Percentiles rank a stretch among this genome's conserved stretches.
phyloP scores from a whole-genome alignment of 441 rosid genomes.

The Brassica balearica region DNA sequence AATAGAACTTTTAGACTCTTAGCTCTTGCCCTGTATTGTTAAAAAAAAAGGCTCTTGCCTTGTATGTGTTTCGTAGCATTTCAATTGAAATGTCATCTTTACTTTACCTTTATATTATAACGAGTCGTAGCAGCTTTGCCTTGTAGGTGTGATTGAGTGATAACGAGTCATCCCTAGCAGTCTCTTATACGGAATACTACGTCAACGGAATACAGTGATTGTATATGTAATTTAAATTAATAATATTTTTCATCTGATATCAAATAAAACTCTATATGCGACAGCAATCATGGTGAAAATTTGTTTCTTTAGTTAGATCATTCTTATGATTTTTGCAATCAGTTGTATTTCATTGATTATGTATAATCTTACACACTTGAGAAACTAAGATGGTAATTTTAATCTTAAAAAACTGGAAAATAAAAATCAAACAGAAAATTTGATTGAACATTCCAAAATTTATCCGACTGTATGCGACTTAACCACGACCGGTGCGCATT shows the following conservation, averaged over 20 bases:
- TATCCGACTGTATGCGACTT: not conserved
- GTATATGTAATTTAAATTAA: too few species aligned
- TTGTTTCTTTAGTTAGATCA: not conserved
- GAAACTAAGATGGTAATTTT: not conserved
- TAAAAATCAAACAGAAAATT: not conserved
- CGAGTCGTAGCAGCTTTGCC: conserved; percentile 1
- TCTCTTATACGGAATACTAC: not conserved
- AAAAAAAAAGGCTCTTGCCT: not conserved
- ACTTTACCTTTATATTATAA: not conserved
- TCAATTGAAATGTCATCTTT: not conserved
- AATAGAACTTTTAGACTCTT: not conserved
- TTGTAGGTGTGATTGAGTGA: conserved; percentile 23
- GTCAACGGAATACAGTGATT: not conserved
- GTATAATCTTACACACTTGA: not conserved
- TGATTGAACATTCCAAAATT: not conserved
- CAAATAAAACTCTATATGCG: not conserved
- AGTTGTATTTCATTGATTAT: not conserved
- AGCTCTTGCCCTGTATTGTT: not conserved
- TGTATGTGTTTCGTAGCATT: conserved; percentile 16
- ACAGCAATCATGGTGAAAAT: not conserved
- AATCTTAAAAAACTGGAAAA: not conserved
- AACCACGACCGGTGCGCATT: not conserved
- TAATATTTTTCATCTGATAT: not conserved
- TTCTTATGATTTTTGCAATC: not conserved
- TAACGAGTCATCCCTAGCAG: conserved; percentile 2